These are phyloP conservation scores for Prosopis cineraria DNA, from an alignment of 306 rosid species.

Conservation along the genomic window DNA sequence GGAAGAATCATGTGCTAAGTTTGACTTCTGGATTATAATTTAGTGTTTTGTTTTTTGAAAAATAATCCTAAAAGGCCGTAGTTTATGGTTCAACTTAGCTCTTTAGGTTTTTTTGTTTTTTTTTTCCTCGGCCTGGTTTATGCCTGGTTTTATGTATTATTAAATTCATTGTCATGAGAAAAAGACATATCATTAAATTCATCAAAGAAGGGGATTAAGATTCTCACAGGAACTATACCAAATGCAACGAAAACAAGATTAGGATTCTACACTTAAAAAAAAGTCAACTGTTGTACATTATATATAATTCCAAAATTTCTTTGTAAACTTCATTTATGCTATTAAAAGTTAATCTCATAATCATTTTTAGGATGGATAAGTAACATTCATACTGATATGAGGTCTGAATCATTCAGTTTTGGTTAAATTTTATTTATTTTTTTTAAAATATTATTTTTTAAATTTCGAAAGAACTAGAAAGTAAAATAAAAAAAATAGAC, in stretches of 20 bases:
- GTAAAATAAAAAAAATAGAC: neutral
- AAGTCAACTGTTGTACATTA: neutral
- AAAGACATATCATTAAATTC: neutral
- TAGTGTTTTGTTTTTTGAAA: neutral
- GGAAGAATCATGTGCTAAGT: conserved; percentile 29
- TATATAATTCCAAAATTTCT: neutral
- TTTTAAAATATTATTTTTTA: too few relatives aligned
- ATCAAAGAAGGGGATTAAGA: neutral
- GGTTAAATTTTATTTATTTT: neutral
- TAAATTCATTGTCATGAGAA: neutral
- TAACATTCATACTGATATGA: neutral
- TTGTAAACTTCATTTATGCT: neutral
- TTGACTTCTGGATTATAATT: neutral
- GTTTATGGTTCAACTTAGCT: conserved; percentile 35
- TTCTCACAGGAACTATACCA: neutral
- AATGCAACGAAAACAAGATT: neutral
- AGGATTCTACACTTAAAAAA: neutral
- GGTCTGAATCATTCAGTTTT: too few relatives aligned
- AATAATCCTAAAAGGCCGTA: neutral
- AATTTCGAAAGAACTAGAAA: neutral
- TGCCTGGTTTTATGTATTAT: conserved; percentile 3
- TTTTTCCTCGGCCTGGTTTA: too few relatives aligned
- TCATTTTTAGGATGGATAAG: neutral
- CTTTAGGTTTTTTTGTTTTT: too few relatives aligned
- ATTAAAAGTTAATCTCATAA: neutral